Evolutionary conservation across 1,139 yeast species (phyloP).

Genomic region (Scheffersomyces segobiensis): DNA sequence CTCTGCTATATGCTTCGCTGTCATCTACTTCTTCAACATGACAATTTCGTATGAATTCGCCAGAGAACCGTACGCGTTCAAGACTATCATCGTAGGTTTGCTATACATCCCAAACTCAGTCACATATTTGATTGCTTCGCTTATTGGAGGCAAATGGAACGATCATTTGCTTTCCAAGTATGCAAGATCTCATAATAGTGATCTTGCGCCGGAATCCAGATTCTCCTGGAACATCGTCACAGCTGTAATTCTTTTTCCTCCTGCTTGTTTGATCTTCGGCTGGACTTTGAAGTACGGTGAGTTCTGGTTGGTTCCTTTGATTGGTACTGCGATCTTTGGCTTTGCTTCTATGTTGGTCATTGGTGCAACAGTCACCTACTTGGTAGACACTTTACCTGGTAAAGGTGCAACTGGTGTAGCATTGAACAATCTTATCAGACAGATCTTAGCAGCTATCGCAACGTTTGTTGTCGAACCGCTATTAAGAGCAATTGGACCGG

Average conservation of each 20-base stretch:
- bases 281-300: conserved; percentile 72
- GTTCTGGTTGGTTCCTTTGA: conserved; percentile 74
- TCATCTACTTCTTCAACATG: conserved; percentile 73
- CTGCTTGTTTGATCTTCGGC: conserved; percentile 72
- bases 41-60: conserved; percentile 67
- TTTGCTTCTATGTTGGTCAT: conserved; percentile 82
- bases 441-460: conserved; percentile 72
- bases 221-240: conserved; percentile 71
- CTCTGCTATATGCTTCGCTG: conserved; percentile 68
- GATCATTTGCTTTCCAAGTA: conserved; percentile 60
- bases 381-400: conserved; percentile 85
- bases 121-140: conserved; percentile 70
- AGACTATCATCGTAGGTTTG: conserved; percentile 66
- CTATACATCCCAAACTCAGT: conserved; percentile 83
- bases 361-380: conserved; percentile 77
- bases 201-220: conserved; percentile 73
- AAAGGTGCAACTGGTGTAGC: conserved; percentile 91
- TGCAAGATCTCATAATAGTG: conserved; percentile 60
- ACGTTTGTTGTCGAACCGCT: conserved; percentile 76
- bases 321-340: conserved; percentile 82
- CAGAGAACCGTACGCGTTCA: conserved; percentile 67
- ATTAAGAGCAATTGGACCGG: conserved; percentile 62
- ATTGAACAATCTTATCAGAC: conserved; percentile 71
- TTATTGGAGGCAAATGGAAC: conserved; percentile 79
- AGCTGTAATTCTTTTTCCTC: conserved; percentile 64